Base-by-base conservation (phyloP, 805 yeast species). In the Candida pseudoglaebosa region DNA sequence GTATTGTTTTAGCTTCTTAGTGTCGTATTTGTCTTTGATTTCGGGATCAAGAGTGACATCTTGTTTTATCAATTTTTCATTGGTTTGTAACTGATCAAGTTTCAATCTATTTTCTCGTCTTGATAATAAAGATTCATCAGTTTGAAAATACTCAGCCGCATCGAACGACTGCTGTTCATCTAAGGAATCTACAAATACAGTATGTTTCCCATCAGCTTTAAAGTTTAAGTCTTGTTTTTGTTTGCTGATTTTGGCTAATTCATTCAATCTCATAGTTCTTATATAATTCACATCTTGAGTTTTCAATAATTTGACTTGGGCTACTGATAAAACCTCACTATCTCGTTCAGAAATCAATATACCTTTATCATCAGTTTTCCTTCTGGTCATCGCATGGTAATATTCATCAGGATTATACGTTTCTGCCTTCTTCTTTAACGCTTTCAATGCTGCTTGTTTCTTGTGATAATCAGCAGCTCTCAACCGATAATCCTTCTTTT, bases 341-440 rank as follows among this genome's bases (percentile, higher is more conserved):
- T 77, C 84, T 44, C 95, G 71, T 16, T 85, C 86, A 1, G 80
- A 66, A 8, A 84, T 58, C 35, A 84, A 53, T 6, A 85, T 71
- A 1, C 97, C 97, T 8, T 73, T 67, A 2, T 70, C 64, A 46
- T 88, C 95, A 4, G 93, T 79, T 51, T 71, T 73, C 43, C 71
- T 69, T 10, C 73, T 70, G 22, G 82, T 77, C 99, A 93, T 93
- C 15, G 88, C 93, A 76, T 88, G 96, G 61, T 91, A 89, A 66
- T 84, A 93, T 62, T 93, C 99, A 72, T 93, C 99, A 12, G 95
- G 95, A 57, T 93, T 93, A 50, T 88, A 75, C 32, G 73, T 71
- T 26, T 72, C 66, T 2, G 85, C 95, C 56, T 88, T 91, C 30
- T 71, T 70, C 48, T 84, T 78, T 41, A 93, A 72, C 1, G 82